phyloP scores from a whole-genome alignment of 805 yeast genomes.

The Candida jianshihensis region DNA sequence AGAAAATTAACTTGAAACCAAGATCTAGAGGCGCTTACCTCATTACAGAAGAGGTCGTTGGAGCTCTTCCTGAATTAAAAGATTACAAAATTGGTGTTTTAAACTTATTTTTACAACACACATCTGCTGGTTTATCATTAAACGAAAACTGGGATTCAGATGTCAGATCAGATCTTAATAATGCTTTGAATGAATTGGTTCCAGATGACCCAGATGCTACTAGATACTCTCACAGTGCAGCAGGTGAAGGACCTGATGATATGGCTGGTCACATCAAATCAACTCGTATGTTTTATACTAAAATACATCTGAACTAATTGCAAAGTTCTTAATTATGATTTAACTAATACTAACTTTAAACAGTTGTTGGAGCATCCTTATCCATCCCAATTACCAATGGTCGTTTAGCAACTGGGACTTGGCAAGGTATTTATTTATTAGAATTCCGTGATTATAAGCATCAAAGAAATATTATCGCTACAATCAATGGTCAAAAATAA shows the following conservation, averaged over 20 bases:
- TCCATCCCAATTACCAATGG: constrained; percentile 69
- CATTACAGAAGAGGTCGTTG: constrained; percentile 57
- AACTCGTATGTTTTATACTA: constrained; percentile 24
- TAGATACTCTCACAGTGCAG: constrained; percentile 22
- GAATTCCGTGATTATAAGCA: constrained; percentile 67
- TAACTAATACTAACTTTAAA: neutral
- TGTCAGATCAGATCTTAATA: constrained; percentile 63
- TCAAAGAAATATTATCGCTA: constrained; percentile 61
- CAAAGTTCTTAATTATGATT: neutral
- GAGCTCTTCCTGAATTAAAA: constrained; percentile 51
- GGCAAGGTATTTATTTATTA: constrained; percentile 79
- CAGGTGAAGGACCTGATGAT: constrained; percentile 78
- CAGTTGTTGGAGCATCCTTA: constrained; percentile 54
- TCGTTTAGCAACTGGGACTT: constrained; percentile 62
- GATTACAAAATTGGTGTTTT: constrained; percentile 56
- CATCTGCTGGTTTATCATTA: constrained; percentile 69
- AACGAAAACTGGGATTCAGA: constrained; percentile 81
- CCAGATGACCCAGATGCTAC: constrained; percentile 46
- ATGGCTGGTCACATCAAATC: constrained; percentile 79
- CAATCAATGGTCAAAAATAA: constrained; percentile 53
- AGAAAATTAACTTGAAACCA: constrained; percentile 45
- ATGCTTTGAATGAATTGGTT: constrained; percentile 54
- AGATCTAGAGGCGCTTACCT: constrained; percentile 64
- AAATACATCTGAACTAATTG: too few relatives aligned
- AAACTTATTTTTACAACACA: constrained; percentile 68